Evolutionary conservation across 2,329 filamentous ascomycete species (phyloP), one percentile per base, ranked within the genome.

Genomic region (Hymenoscyphus infarciens): DNA sequence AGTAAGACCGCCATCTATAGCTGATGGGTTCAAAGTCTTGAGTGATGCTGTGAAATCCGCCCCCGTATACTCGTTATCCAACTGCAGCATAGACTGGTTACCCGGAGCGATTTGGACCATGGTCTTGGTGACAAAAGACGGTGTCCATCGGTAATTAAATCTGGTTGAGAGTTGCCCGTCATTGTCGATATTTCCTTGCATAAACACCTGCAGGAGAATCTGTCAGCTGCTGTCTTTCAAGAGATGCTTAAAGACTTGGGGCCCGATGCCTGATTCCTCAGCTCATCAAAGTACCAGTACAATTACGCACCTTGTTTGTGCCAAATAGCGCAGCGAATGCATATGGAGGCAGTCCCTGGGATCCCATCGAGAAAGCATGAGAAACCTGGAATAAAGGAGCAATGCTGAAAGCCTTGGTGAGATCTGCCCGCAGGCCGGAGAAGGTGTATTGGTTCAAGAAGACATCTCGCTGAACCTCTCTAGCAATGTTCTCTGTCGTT

Each of bases 371-470:
- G 77, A 99, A 95, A 72, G 95, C 91, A 81, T 99, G 95, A 69
- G 94, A 97, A 71, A 97, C 90, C 80, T 98, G 94, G 83, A 99
- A 99, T 70, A 98, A 82, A 63, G 95, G 95, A 63, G 88, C 86
- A 77, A 96, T 86, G 83, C 92, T 95, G 80, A 98, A 96, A 75
- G 92, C 88, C 83, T 97, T 98, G 76, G 92, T 97, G 76, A 98
- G 82, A 78, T 99, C 95, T 77, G 94, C 96, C 75, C 94, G 91
- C 77, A 99, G 85, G 73, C 95, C 95, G 54, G 91, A 90, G 82
- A 99, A 98, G 87, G 95, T 96, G 78, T 92, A 90, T 82, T 97
- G 97, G 80, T 89, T 95, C 74, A 97, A 87, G 76, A 98, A 89
- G 72, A 97, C 93, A 84, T 97, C 93, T 79, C 93, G 92, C 81